phyloP scores from a whole-genome alignment of 352 stramenopile species.

The Phytopythium chamaehyphon region DNA sequence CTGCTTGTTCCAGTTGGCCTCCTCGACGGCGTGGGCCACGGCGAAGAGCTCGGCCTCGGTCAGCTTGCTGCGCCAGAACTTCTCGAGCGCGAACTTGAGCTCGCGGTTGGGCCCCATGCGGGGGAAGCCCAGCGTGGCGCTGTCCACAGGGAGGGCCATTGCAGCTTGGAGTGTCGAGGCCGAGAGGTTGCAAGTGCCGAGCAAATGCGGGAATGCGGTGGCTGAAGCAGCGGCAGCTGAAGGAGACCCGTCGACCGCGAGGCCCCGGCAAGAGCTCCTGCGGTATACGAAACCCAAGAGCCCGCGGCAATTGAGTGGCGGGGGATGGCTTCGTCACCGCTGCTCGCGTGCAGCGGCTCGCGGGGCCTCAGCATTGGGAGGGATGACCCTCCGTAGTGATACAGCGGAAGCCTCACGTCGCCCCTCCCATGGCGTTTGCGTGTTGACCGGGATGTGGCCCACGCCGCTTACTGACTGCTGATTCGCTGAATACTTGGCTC shows the following conservation, averaged over 20 bases:
- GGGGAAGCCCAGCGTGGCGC: conserved; percentile 86
- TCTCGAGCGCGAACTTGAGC: conserved; percentile 93
- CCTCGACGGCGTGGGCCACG: conserved; percentile 72
- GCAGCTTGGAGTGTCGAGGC: conserved; percentile 8
- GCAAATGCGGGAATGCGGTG: conserved; percentile 64
- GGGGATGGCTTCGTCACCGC: not conserved
- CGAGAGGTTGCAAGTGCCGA: conserved; percentile 26
- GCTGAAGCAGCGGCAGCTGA: not conserved
- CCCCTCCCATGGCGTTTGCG: conserved; percentile 2
- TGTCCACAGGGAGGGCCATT: conserved; percentile 54
- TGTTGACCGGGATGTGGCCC: conserved; percentile 31
- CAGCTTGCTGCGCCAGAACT: conserved; percentile 89
- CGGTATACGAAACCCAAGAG: not conserved
- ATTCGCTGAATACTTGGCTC: conserved; percentile 33
- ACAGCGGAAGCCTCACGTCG: not conserved
- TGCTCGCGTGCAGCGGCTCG: conserved; percentile 9
- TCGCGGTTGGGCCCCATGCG: conserved; percentile 92
- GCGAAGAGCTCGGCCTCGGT: conserved; percentile 74
- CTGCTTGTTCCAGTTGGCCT: conserved; percentile 86
- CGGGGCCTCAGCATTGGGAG: conserved; percentile 2
- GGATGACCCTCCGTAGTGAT: conserved; percentile 15
- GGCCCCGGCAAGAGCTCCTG: not conserved
- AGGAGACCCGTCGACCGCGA: not conserved
- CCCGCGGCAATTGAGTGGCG: not conserved
- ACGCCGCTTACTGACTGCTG: conserved; percentile 38